Evolutionary conservation across 805 yeast genomes (phyloP).

Genomic region (Candida andamanensis): DNA sequence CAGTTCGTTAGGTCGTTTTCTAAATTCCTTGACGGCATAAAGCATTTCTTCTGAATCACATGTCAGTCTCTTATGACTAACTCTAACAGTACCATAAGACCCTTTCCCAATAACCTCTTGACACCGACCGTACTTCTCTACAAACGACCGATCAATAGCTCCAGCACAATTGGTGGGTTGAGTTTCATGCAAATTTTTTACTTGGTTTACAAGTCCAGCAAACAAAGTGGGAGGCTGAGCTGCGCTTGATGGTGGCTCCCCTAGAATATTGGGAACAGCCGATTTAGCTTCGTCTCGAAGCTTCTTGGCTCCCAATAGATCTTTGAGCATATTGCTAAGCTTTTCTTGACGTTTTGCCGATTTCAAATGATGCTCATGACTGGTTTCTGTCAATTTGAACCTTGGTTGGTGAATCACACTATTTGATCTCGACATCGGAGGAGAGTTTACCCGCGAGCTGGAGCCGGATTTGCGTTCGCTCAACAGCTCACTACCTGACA

Average conservation of each 20-base stretch:
- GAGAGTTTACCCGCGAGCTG: slow-evolving; percentile 6
- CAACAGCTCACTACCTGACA: too few species aligned
- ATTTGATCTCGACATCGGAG: slow-evolving; percentile 15
- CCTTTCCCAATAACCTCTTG: slow-evolving; percentile 94
- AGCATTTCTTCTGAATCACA: slow-evolving; percentile 34
- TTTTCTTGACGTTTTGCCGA: slow-evolving; percentile 78
- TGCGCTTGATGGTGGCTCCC: slow-evolving; percentile 5
- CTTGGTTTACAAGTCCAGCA: slow-evolving; percentile 61
- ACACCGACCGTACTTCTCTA: slow-evolving; percentile 88
- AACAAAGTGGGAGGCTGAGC: slow-evolving; percentile 63
- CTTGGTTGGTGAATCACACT: slow-evolving; percentile 28
- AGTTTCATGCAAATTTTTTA: slow-evolving; percentile 22
- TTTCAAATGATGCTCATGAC: slow-evolving; percentile 79
- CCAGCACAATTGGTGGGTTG: slow-evolving; percentile 20
- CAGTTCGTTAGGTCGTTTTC: slow-evolving; percentile 53
- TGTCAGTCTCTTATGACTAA: slow-evolving; percentile 64
- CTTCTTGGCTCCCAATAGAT: slow-evolving; percentile 68
- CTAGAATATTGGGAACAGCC: slow-evolving; percentile 62
- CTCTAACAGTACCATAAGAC: slow-evolving; percentile 87
- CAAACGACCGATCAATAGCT: slow-evolving; percentile 47
- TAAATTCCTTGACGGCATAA: slow-evolving; percentile 87
- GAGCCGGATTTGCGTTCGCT: slow-evolving; percentile 1
- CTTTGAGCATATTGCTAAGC: slow-evolving; percentile 67
- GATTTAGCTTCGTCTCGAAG: slow-evolving; percentile 65
- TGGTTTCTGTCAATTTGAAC: slow-evolving; percentile 57